Percentiles rank a stretch among this genome's conserved stretches.
These are phyloP conservation scores for Rhizomucor miehei DNA, from an alignment of 371 early-diverging fungal species.

Conservation along the genomic window DNA sequence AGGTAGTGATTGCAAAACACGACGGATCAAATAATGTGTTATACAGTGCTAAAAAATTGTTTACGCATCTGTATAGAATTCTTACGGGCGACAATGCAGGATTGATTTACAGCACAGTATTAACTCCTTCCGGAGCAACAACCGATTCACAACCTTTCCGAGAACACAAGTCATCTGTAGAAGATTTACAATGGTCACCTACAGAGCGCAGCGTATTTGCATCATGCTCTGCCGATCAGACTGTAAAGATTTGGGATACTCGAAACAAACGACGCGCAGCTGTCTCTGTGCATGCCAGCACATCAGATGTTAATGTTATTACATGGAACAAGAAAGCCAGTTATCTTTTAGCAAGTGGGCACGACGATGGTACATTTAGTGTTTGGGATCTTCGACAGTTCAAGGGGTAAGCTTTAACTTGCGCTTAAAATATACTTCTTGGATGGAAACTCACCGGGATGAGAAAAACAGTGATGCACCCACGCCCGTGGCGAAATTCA, in stretches of 20 bases:
- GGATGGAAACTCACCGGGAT: too few relatives aligned
- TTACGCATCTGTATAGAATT: constrained; percentile 47
- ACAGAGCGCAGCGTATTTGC: constrained; percentile 90
- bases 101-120: constrained; percentile 77
- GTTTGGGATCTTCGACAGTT: constrained; percentile 95
- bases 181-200: constrained; percentile 97
- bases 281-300: constrained; percentile 80
- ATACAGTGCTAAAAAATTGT: too few relatives aligned
- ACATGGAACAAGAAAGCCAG: constrained; percentile 85
- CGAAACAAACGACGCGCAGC: constrained; percentile 74
- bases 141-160: constrained; percentile 76
- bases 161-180: constrained; percentile 86
- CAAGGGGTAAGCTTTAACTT: constrained; percentile 19
- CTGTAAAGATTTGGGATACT: constrained; percentile 94
- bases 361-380: constrained; percentile 90
- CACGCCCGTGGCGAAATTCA: constrained; percentile 91
- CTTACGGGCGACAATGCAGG: constrained; percentile 85
- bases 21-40: background rate
- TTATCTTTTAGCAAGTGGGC: constrained; percentile 90
- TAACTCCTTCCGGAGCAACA: constrained; percentile 54
- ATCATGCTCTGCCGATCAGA: constrained; percentile 84
- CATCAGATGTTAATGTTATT: constrained; percentile 93
- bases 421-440: constrained; percentile 5
- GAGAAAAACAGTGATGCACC: constrained; percentile 47
- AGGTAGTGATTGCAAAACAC: constrained; percentile 23